Conservation (phyloP, 179 eudicot genomes). For the Silene coronaria region DNA sequence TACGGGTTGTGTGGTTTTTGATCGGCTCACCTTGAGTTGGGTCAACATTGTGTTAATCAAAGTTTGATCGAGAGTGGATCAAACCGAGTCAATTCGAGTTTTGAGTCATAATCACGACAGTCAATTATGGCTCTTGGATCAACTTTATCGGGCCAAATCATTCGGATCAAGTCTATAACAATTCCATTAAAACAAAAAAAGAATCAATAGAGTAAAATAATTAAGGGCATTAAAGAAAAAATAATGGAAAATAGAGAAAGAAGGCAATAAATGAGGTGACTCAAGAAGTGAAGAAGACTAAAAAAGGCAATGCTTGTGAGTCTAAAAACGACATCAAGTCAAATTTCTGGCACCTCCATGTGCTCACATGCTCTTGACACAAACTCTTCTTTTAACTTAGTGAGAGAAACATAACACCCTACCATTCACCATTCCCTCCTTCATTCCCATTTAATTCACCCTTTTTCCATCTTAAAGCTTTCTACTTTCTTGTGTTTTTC, state of each 20-base stretch:
- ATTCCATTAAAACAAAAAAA: too few relatives aligned
- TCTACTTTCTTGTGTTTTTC: background rate
- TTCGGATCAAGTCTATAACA: too few relatives aligned
- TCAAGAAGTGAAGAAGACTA: constrained; percentile 18
- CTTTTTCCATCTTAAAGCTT: background rate
- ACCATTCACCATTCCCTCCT: background rate
- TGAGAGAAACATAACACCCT: background rate
- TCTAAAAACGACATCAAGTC: constrained; percentile 31
- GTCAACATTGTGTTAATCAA: too few relatives aligned
- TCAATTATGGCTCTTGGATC: too few relatives aligned
- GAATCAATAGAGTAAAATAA: too few relatives aligned
- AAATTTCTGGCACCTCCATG: constrained; percentile 37
- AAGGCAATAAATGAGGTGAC: constrained; percentile 25
- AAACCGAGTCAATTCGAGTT: too few relatives aligned
- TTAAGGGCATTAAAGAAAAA: too few relatives aligned
- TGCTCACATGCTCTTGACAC: constrained; percentile 33
- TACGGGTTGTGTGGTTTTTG: too few relatives aligned
- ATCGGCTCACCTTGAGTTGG: too few relatives aligned
- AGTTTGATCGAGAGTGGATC: too few relatives aligned
- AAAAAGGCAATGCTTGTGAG: constrained; percentile 24
- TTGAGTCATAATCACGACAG: too few relatives aligned
- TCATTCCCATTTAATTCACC: background rate
- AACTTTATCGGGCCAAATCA: too few relatives aligned
- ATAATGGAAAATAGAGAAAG: background rate
- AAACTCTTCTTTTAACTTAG: background rate